Percentiles rank a stretch among this genome's conserved stretches.
Evolutionary conservation across 306 rosid species (phyloP).

Genomic region (Lathyrus aphaca): DNA sequence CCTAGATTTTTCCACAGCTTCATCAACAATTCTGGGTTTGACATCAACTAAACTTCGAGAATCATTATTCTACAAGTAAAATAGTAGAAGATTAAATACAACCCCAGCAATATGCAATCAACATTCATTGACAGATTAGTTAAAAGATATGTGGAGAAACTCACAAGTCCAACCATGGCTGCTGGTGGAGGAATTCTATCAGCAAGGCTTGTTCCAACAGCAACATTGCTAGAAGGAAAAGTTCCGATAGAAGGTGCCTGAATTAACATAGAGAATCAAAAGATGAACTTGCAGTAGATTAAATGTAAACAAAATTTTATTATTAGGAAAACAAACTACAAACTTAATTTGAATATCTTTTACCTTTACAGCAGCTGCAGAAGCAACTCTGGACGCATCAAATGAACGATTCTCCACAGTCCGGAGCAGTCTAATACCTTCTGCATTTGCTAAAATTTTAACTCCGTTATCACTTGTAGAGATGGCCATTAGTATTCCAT

Average conservation of each 20-base stretch:
- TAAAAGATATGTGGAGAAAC: conserved; percentile 40
- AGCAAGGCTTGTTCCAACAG: conserved; percentile 81
- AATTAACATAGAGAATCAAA: conserved; percentile 44
- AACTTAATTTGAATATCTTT: conserved; percentile 31
- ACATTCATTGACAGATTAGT: conserved; percentile 30
- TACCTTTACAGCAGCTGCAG: conserved; percentile 92
- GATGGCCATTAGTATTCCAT: conserved; percentile 87
- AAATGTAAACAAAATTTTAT: conserved; percentile 34
- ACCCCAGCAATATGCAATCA: conserved; percentile 28
- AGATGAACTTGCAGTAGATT: conserved; percentile 35
- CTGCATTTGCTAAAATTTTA: conserved; percentile 86
- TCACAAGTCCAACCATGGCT: conserved; percentile 83
- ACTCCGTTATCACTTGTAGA: conserved; percentile 85
- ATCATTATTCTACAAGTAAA: conserved; percentile 75
- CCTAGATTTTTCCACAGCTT: conserved; percentile 82
- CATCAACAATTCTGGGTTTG: conserved; percentile 91
- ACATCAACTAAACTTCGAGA: conserved; percentile 78
- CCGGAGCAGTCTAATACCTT: conserved; percentile 85
- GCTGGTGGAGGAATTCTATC: conserved; percentile 80
- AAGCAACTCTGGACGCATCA: conserved; percentile 89
- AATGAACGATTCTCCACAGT: conserved; percentile 79
- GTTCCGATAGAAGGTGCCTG: conserved; percentile 70
- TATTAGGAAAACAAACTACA: conserved; percentile 16
- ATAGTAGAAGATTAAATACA: conserved; percentile 30
- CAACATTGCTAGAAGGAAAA: conserved; percentile 66